These are phyloP conservation scores for Aegilops tauschii DNA, from an alignment of 176 grass and related monocot genomes.

Conservation along the genomic window DNA sequence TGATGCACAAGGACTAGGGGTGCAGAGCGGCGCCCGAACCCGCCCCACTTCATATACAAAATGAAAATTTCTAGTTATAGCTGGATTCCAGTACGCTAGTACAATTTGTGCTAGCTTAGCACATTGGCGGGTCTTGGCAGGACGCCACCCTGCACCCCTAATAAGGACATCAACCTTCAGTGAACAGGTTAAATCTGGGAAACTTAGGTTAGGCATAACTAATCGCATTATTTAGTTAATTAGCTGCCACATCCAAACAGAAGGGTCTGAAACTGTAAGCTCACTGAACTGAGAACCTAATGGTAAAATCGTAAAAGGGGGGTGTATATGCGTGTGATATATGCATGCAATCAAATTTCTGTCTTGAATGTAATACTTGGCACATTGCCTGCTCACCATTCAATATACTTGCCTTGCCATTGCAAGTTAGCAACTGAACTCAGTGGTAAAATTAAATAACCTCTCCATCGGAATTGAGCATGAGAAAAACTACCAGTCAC, in stretches of 20 bases:
- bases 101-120: no score
- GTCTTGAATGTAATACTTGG: neutral
- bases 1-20: neutral
- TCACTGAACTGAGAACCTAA: neutral
- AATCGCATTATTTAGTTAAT: neutral
- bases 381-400: neutral
- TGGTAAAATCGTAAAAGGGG: neutral
- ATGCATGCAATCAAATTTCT: neutral
- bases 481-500: neutral
- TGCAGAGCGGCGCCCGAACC: no score
- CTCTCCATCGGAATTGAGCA: neutral
- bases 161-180: neutral
- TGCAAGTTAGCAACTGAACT: neutral
- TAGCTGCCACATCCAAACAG: neutral
- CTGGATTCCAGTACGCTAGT: no score
- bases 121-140: no score
- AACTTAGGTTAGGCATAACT: neutral
- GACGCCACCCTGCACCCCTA: no score
- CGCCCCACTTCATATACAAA: no score
- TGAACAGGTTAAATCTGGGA: neutral
- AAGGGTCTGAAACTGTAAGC: neutral
- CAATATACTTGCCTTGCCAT: neutral
- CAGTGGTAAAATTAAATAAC: neutral
- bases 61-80: no score
- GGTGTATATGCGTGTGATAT: neutral